Evolutionary conservation across 2,329 filamentous ascomycete genomes (phyloP).

Genomic region (Polychaeton citri): DNA sequence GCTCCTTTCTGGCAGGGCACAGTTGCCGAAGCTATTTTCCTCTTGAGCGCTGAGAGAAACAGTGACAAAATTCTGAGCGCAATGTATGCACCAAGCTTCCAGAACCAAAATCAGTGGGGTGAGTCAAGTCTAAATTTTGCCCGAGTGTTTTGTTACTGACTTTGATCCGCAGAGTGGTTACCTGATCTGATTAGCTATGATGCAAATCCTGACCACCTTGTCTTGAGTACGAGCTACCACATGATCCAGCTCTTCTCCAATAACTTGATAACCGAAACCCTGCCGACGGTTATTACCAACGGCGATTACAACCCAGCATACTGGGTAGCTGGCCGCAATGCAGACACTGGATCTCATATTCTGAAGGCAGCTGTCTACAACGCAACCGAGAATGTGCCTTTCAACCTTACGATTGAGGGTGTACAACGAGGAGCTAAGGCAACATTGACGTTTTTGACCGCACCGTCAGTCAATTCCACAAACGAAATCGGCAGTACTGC

Average conservation of each 20-base stretch:
- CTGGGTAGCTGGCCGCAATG: constrained; percentile 31
- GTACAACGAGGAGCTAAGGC: constrained; percentile 19
- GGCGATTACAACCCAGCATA: constrained; percentile 29
- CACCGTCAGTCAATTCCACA: constrained; percentile 16
- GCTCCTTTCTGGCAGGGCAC: constrained; percentile 37
- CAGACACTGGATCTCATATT: constrained; percentile 22
- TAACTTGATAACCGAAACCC: constrained; percentile 31
- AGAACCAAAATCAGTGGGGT: constrained; percentile 16
- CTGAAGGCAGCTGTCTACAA: constrained; percentile 39
- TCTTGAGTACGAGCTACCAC: constrained; percentile 17
- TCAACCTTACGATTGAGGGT: constrained; percentile 25
- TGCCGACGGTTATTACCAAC: constrained; percentile 26
- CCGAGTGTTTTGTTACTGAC: neutral
- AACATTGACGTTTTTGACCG: constrained; percentile 30
- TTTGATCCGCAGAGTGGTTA: constrained; percentile 11
- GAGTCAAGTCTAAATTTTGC: neutral
- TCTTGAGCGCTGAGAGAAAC: constrained; percentile 54
- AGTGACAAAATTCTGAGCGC: constrained; percentile 43
- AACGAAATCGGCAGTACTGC: constrained; percentile 32
- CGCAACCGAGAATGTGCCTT: constrained; percentile 25
- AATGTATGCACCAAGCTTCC: constrained; percentile 28
- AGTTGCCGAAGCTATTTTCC: constrained; percentile 51
- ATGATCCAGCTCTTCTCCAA: constrained; percentile 28
- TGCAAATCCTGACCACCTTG: constrained; percentile 24
- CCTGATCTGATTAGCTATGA: constrained; percentile 28